These are phyloP conservation scores for Phytophthora tentaculata DNA, from an alignment of 352 stramenopile species.

Conservation along the genomic window DNA sequence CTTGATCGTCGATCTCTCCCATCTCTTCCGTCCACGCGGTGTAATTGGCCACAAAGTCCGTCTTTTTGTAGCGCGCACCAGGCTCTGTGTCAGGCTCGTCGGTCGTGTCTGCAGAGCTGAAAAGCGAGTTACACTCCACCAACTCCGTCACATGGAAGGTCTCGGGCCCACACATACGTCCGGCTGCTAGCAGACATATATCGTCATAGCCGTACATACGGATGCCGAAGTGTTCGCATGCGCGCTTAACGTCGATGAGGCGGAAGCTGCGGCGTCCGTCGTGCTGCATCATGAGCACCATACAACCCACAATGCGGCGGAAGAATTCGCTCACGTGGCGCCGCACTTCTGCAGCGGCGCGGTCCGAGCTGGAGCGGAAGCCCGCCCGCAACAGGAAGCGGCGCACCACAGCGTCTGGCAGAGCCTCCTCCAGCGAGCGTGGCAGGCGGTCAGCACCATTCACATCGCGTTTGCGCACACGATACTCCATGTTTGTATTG, in stretches of 20 bases:
- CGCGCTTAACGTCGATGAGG: slow-evolving; percentile 70
- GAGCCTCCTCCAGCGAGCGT: slow-evolving; percentile 32
- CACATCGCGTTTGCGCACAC: slow-evolving; percentile 57
- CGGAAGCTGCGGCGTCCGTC: slow-evolving; percentile 50
- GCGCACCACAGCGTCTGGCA: slow-evolving; percentile 58
- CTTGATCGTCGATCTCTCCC: slow-evolving; percentile 47
- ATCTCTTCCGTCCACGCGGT: slow-evolving; percentile 44
- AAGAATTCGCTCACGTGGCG: slow-evolving; percentile 64
- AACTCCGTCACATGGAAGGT: slow-evolving; percentile 76
- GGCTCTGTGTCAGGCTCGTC: slow-evolving; percentile 75
- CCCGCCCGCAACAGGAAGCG: slow-evolving; percentile 78
- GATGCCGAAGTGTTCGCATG: slow-evolving; percentile 70
- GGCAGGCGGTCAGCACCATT: slow-evolving; percentile 23
- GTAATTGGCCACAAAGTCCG: slow-evolving; percentile 74
- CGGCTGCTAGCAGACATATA: slow-evolving; percentile 54
- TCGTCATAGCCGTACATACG: slow-evolving; percentile 85
- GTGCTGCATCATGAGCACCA: slow-evolving; percentile 58
- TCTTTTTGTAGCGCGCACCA: slow-evolving; percentile 50
- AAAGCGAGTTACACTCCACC: slow-evolving; percentile 55
- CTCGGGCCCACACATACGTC: slow-evolving; percentile 31
- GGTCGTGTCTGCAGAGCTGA: slow-evolving; percentile 36
- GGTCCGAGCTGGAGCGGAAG: slow-evolving; percentile 58
- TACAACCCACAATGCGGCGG: slow-evolving; percentile 52
- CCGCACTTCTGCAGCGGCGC: slow-evolving; percentile 45
- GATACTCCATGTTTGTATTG: slow-evolving; percentile 51